phyloP scores from a whole-genome alignment of 441 rosid genomes.

The Erysimum cheiri region DNA sequence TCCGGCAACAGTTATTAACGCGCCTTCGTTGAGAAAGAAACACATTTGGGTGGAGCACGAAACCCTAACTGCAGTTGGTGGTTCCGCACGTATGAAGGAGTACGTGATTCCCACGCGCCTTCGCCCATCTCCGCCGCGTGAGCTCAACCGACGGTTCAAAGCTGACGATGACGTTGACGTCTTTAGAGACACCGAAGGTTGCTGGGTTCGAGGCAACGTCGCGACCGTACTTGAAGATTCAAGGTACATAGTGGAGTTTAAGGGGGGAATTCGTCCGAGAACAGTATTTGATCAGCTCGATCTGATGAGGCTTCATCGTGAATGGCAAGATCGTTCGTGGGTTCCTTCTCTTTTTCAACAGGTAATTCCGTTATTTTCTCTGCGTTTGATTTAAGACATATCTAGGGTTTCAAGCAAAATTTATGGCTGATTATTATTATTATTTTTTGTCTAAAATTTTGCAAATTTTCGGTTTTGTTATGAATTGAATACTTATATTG shows the following conservation, averaged over 20 bases:
- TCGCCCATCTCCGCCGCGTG: constrained; percentile 51
- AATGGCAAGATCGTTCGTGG: constrained; percentile 60
- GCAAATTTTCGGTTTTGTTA: background rate
- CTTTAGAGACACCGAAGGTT: constrained; percentile 43
- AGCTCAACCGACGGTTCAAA: constrained; percentile 39
- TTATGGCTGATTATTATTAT: background rate
- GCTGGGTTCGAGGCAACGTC: constrained; percentile 56
- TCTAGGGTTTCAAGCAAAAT: constrained; percentile 8
- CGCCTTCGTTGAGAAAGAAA: constrained; percentile 40
- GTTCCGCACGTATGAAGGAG: constrained; percentile 40
- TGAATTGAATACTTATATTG: too few species aligned
- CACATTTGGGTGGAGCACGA: constrained; percentile 47
- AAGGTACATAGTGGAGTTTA: constrained; percentile 49
- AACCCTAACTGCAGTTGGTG: background rate
- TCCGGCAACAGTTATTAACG: constrained; percentile 49
- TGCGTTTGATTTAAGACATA: background rate
- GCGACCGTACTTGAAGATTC: constrained; percentile 42
- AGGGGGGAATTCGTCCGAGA: constrained; percentile 18
- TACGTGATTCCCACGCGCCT: constrained; percentile 43
- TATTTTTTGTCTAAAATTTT: background rate
- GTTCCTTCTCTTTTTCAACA: constrained; percentile 39
- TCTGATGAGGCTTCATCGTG: constrained; percentile 59
- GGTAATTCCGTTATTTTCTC: constrained; percentile 5
- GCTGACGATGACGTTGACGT: constrained; percentile 57
- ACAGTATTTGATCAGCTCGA: constrained; percentile 44